Evolutionary conservation across 305 asterid species (phyloP).

Genomic region (Striga hermonthica): DNA sequence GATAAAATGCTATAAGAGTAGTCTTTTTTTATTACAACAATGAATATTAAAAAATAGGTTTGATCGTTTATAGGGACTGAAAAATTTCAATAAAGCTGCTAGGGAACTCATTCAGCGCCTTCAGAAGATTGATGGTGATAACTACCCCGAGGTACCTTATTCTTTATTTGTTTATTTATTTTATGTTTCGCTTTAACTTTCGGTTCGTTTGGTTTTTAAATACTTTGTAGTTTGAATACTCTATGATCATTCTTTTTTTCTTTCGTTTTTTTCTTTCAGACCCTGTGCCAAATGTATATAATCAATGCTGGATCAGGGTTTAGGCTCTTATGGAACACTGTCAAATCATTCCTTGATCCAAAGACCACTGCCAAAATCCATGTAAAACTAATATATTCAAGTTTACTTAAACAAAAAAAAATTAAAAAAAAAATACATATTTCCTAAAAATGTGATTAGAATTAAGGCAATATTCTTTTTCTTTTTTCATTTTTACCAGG

Average conservation of each 20-base stretch:
- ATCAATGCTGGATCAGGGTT: conserved; percentile 97
- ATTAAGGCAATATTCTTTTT: not conserved
- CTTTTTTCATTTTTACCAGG: conserved; percentile 43
- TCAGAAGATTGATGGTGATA: conserved; percentile 87
- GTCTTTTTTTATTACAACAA: not conserved
- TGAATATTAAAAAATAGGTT: not conserved
- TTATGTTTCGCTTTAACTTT: not conserved
- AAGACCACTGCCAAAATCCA: conserved; percentile 92
- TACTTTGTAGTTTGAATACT: conserved; percentile 8
- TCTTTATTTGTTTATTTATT: not conserved
- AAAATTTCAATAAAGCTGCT: conserved; percentile 81
- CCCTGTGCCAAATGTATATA: conserved; percentile 87
- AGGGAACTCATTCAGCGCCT: conserved; percentile 82
- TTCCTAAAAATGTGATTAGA: conserved; percentile 20
- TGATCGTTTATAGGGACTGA: conserved; percentile 58
- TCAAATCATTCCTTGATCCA: conserved; percentile 95
- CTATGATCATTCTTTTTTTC: conserved; percentile 12
- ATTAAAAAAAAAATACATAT: too few species aligned
- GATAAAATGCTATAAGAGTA: too few species aligned
- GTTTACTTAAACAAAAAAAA: too few species aligned
- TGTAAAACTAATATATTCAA: conserved; percentile 38
- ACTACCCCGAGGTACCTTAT: conserved; percentile 76
- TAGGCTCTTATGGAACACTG: conserved; percentile 94
- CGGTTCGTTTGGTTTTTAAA: not conserved
- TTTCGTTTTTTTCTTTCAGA: conserved; percentile 39